Conservation (phyloP, 2,329 filamentous ascomycete species). For the Colletotrichum tanaceti region DNA sequence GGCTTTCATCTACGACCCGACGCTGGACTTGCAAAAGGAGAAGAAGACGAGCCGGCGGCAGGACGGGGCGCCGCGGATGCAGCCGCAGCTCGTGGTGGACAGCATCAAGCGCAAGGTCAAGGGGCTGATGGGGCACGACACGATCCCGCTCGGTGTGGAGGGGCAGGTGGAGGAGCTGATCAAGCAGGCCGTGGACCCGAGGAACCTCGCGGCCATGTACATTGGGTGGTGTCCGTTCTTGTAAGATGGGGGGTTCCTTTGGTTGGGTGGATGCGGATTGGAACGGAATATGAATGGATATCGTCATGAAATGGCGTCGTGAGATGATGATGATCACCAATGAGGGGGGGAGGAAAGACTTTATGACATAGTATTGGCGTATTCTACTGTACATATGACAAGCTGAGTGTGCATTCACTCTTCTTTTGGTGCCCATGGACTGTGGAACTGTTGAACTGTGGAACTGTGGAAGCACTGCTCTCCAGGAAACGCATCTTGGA, state of each 20-base stretch:
- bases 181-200: constrained; percentile 82
- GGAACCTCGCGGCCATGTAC: constrained; percentile 91
- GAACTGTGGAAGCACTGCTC: not conserved
- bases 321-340: not conserved
- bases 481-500: not conserved
- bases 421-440: no score
- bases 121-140: constrained; percentile 86
- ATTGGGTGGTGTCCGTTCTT: constrained; percentile 86
- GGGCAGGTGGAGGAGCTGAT: constrained; percentile 98
- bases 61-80: constrained; percentile 58
- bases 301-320: constrained; percentile 4
- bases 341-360: not conserved
- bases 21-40: constrained; percentile 85
- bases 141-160: constrained; percentile 92
- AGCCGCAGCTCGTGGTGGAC: constrained; percentile 82
- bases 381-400: not conserved
- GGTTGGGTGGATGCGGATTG: not conserved
- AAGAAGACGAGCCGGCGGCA: constrained; percentile 66
- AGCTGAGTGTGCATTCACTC: no score
- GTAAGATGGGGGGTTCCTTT: constrained; percentile 47
- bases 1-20: constrained; percentile 96
- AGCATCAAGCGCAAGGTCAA: constrained; percentile 88
- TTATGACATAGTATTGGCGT: constrained; percentile 13
- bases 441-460: no score
- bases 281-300: not conserved